Percentiles rank a stretch among this genome's conserved stretches.
phyloP scores from a whole-genome alignment of 163 green algal genomes.

The Trebouxia gelatinosa region DNA sequence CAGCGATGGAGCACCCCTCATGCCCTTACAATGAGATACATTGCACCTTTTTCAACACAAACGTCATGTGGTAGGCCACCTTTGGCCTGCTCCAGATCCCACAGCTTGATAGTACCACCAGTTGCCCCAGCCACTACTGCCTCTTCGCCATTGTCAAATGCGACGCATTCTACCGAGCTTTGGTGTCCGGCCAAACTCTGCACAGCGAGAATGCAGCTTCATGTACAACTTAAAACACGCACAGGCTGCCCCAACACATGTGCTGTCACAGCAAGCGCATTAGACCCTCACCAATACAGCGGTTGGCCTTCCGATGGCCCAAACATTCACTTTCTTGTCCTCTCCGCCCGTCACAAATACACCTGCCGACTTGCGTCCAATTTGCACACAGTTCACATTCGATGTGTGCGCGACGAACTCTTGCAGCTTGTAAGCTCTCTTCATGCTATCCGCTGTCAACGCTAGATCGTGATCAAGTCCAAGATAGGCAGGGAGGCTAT shows the following conservation, averaged over 20 bases:
- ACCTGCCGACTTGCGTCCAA: constrained; percentile 69
- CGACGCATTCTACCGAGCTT: constrained; percentile 70
- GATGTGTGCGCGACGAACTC: constrained; percentile 75
- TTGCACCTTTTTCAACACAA: too few species aligned
- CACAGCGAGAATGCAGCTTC: too few species aligned
- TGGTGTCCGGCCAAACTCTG: constrained; percentile 72
- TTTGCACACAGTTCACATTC: constrained; percentile 76
- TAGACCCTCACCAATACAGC: constrained; percentile 49
- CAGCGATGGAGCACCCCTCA: not conserved
- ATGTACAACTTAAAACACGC: too few species aligned
- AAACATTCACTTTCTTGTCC: constrained; percentile 86
- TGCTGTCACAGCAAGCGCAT: not conserved
- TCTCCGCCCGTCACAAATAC: constrained; percentile 83
- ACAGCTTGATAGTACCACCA: constrained; percentile 78
- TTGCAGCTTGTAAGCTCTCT: constrained; percentile 38
- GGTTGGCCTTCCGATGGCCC: constrained; percentile 70
- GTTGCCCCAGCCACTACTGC: constrained; percentile 66
- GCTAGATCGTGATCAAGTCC: too few species aligned
- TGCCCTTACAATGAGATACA: not conserved
- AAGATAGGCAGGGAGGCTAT: too few species aligned
- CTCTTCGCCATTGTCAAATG: constrained; percentile 76
- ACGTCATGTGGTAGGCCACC: too few species aligned
- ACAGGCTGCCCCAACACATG: not conserved
- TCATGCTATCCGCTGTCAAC: too few species aligned
- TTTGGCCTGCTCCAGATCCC: constrained; percentile 75